Evolutionary conservation across 129 eudicot genomes (phyloP).

Genomic region (Silybum marianum): DNA sequence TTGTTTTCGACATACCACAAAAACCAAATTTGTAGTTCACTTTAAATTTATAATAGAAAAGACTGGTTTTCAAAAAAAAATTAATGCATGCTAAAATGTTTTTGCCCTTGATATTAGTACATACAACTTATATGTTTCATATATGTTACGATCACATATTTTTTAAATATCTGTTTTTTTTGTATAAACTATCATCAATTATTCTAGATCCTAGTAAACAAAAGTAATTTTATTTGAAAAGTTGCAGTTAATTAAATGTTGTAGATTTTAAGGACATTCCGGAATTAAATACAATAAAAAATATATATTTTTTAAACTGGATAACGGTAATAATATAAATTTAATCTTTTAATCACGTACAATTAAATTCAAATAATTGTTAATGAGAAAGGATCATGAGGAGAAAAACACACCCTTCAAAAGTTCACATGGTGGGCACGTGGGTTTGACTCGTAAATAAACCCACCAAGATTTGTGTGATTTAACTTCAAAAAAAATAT

Average conservation of each 20-base stretch:
- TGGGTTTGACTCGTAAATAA: slow-evolving; percentile 41
- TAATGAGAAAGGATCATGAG: slow-evolving; percentile 35
- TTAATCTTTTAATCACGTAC: not conserved
- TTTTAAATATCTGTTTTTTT: too few relatives aligned
- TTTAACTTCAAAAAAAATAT: not conserved
- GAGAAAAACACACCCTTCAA: slow-evolving; percentile 26
- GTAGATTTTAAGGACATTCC: slow-evolving; percentile 38
- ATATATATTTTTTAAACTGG: not conserved
- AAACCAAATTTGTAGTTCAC: too few relatives aligned
- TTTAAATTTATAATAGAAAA: too few relatives aligned
- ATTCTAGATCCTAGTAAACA: too few relatives aligned
- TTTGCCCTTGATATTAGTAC: too few relatives aligned
- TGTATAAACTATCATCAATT: too few relatives aligned
- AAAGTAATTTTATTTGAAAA: too few relatives aligned
- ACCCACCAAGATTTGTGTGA: slow-evolving; percentile 30
- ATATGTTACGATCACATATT: too few relatives aligned
- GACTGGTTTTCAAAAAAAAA: too few relatives aligned
- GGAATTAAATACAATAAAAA: not conserved
- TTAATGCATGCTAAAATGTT: too few relatives aligned
- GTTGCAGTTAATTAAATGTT: slow-evolving; percentile 15
- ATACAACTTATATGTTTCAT: too few relatives aligned
- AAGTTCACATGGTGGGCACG: slow-evolving; percentile 40
- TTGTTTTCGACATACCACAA: too few relatives aligned
- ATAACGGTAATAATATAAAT: slow-evolving; percentile 26
- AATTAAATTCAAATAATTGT: slow-evolving; percentile 6